Evolutionary conservation across 768 basidiomycete species (phyloP).

Genomic region (Agrocybe pediades): DNA sequence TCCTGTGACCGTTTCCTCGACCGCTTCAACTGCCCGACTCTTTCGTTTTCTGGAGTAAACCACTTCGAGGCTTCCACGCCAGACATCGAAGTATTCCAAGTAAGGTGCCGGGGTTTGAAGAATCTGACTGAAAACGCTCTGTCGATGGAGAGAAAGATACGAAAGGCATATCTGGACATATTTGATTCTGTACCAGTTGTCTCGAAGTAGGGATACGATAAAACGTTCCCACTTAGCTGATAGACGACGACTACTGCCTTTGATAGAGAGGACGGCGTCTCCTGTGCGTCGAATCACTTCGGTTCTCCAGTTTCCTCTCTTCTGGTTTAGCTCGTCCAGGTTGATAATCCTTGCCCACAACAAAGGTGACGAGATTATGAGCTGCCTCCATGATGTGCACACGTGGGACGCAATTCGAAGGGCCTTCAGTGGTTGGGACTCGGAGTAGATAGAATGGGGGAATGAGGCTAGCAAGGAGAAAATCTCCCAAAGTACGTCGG

Average conservation of each 20-base stretch:
- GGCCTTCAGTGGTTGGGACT: background rate
- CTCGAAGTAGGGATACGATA: background rate
- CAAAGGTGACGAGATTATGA: background rate
- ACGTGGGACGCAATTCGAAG: conserved; percentile 1
- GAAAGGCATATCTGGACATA: background rate
- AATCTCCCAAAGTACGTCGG: background rate
- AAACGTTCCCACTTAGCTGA: background rate
- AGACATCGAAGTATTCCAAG: background rate
- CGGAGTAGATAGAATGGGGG: background rate
- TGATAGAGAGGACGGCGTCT: background rate
- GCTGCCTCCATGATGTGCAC: background rate
- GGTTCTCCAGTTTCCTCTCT: background rate
- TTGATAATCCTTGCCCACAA: conserved; percentile 2
- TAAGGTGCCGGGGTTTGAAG: background rate
- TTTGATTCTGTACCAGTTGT: background rate
- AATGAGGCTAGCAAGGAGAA: no score
- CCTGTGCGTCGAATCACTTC: conserved; percentile 2
- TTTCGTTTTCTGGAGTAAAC: no score
- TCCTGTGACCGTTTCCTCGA: no score
- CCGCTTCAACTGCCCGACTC: no score
- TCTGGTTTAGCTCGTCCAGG: background rate
- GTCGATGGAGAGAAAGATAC: background rate
- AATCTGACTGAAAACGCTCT: background rate
- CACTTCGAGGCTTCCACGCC: no score
- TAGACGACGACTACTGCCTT: background rate